Conservation (phyloP, 768 basidiomycete species). For the Amanita jacksonii region DNA sequence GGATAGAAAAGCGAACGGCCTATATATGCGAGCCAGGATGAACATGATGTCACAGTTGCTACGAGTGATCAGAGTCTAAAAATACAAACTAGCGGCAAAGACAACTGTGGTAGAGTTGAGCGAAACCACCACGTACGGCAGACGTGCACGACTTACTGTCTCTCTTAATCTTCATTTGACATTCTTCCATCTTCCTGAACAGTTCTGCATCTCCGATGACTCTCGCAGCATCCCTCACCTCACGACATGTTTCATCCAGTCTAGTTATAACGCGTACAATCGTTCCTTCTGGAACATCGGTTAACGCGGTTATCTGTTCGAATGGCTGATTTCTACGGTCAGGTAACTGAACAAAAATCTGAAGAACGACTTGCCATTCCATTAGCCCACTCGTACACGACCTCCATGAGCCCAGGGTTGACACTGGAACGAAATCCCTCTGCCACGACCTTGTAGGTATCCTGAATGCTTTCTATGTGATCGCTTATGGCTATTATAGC, state of each 20-base stretch:
- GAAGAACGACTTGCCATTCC: slow-evolving; percentile 70
- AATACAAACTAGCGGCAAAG: slow-evolving; percentile 83
- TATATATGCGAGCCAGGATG: slow-evolving; percentile 8
- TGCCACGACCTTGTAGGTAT: slow-evolving; percentile 64
- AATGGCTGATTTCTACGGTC: slow-evolving; percentile 58
- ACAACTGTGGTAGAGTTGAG: slow-evolving; percentile 44
- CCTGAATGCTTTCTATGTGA: slow-evolving; percentile 71
- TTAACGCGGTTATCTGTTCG: slow-evolving; percentile 84
- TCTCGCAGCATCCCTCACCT: slow-evolving; percentile 93
- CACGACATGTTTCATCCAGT: slow-evolving; percentile 92
- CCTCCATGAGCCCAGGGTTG: slow-evolving; percentile 90
- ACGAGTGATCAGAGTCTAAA: slow-evolving; percentile 32
- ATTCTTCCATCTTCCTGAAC: slow-evolving; percentile 97
- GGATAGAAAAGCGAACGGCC: not conserved
- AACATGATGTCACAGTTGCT: slow-evolving; percentile 4
- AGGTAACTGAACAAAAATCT: not conserved
- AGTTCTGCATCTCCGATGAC: slow-evolving; percentile 94
- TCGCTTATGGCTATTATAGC: slow-evolving; percentile 73
- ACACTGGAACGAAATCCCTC: slow-evolving; percentile 72
- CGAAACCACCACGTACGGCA: not conserved
- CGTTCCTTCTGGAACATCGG: slow-evolving; percentile 94
- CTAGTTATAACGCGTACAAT: slow-evolving; percentile 95
- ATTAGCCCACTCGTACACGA: slow-evolving; percentile 98
- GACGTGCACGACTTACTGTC: slow-evolving; percentile 70
- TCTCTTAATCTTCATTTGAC: slow-evolving; percentile 87